Conservation (phyloP, 192 early-diverging fungal genomes). For the Pilaira anomala region DNA sequence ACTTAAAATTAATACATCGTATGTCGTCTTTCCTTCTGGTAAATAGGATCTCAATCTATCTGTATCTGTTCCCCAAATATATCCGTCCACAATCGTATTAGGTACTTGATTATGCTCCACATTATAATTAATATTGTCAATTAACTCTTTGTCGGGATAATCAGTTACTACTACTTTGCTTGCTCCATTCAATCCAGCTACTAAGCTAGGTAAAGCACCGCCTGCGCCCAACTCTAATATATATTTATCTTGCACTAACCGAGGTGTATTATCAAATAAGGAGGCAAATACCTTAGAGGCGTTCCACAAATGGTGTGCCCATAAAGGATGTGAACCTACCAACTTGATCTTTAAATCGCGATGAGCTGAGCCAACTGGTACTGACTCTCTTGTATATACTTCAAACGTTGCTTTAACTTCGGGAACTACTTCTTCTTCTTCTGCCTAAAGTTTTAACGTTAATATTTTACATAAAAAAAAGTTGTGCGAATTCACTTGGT, state of each 20-base stretch:
- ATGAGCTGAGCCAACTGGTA: slow-evolving; percentile 19
- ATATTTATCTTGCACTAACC: slow-evolving; percentile 53
- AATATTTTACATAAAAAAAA: not conserved
- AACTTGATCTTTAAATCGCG: slow-evolving; percentile 52
- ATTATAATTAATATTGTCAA: slow-evolving; percentile 75
- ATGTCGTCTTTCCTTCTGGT: slow-evolving; percentile 36
- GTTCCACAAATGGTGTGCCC: slow-evolving; percentile 92
- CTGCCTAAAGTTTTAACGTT: slow-evolving; percentile 6
- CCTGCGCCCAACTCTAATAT: slow-evolving; percentile 85
- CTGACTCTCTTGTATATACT: slow-evolving; percentile 47
- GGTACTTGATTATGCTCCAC: slow-evolving; percentile 46
- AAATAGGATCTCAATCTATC: slow-evolving; percentile 34
- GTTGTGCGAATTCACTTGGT: too few relatives aligned
- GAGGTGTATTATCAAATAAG: slow-evolving; percentile 70
- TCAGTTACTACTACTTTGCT: slow-evolving; percentile 67
- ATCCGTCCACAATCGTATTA: slow-evolving; percentile 36
- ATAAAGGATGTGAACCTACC: slow-evolving; percentile 75
- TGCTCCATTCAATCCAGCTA: slow-evolving; percentile 71
- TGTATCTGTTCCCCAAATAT: slow-evolving; percentile 68
- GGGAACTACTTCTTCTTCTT: slow-evolving; percentile 34
- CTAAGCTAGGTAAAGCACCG: slow-evolving; percentile 75
- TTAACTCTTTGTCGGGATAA: slow-evolving; percentile 73
- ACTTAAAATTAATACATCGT: slow-evolving; percentile 79
- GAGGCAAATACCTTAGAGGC: slow-evolving; percentile 78
- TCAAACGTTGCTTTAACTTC: slow-evolving; percentile 55